Base-by-base conservation (phyloP, 148 eudicot species). In the Spergularia bocconei region DNA sequence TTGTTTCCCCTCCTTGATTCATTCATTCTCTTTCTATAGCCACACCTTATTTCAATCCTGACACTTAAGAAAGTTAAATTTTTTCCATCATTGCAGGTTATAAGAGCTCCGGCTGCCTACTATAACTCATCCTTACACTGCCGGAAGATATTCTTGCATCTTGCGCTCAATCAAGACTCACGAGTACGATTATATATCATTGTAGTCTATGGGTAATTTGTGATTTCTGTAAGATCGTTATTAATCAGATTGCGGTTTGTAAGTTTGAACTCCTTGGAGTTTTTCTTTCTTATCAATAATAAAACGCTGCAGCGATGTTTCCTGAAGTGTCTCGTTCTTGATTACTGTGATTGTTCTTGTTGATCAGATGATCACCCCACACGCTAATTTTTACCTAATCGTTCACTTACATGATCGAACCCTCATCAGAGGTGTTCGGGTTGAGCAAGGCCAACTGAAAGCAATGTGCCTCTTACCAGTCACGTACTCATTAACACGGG, bases 151-250 rank as follows among this genome's bases (percentile, higher is more conserved):
- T 1, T 50, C 19, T 11, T 58, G 20, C 19, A 7, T 51, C 19
- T 52, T 69, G 29, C 13, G 19, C 52, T 38, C 51, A 29, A 44
- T 44, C 9, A 44, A 44, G 48, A 44, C 48, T 6, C 9, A 39
- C 66, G 52, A 60, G 16, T 13, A 72, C 44, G 14, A 23, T 59
- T 72, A n/a, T 60, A 11, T 38, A 36, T 57, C 2, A 11, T 6
- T 58, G 21, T 39, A 56, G 16, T 55, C 56, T 56, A 36, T 36
- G 17, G 29, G 50, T 56, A 13, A 13, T 70, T 70, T 25, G 48
- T 54, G 60, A 21, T 54, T 36, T n/a, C 20, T 59, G 53, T 13
- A 72, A 44, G 75, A 72, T 59, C 39, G 72, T n/a, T 19, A 21
- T 44, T 17, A 44, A n/a, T 14, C 7, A 60, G 0, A 13, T 51